Conservation (phyloP, 2,329 filamentous ascomycete species). For the Juglanconis sp. region DNA sequence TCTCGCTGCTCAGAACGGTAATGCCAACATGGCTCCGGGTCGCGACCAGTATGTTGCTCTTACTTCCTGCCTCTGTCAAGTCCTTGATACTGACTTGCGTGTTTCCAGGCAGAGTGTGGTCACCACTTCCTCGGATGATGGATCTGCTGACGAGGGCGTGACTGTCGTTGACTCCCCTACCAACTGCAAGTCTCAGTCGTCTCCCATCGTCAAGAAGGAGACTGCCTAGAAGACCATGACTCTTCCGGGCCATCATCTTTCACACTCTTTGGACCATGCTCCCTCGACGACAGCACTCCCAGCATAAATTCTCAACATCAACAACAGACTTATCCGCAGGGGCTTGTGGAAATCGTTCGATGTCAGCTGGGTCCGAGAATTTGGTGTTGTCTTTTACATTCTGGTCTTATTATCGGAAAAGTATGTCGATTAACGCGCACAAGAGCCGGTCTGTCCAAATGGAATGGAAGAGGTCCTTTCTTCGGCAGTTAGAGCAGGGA, state of each 20-base stretch:
- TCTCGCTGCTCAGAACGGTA: conserved; percentile 20
- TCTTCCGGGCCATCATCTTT: conserved; percentile 24
- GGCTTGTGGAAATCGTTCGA: conserved; percentile 19
- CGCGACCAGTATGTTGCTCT: conserved; percentile 19
- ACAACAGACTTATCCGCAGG: conserved; percentile 16
- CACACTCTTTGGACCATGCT: conserved; percentile 14
- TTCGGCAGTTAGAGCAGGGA: conserved; percentile 17
- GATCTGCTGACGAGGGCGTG: conserved; percentile 48
- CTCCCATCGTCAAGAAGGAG: conserved; percentile 46
- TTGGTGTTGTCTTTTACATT: conserved; percentile 19
- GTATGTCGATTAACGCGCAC: conserved; percentile 16
- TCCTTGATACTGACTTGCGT: conserved; percentile 20
- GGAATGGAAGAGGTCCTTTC: conserved; percentile 15
- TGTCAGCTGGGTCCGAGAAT: conserved; percentile 18
- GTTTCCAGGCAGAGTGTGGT: conserved; percentile 36
- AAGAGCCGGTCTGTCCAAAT: conserved; percentile 17
- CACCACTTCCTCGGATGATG: conserved; percentile 43
- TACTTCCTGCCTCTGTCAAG: conserved; percentile 23
- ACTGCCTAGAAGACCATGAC: conserved; percentile 30
- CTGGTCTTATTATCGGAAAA: conserved; percentile 18
- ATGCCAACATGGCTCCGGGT: conserved; percentile 12
- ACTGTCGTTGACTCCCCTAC: conserved; percentile 51
- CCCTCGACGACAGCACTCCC: conserved; percentile 16
- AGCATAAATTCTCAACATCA: conserved; percentile 18
- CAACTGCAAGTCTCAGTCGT: conserved; percentile 45